A percentile compares a stretch with the other conserved stretches of the same genome.
These are phyloP conservation scores for Drechslerella coelobrocha DNA, from an alignment of 2,329 filamentous ascomycete genomes.

Conservation along the genomic window DNA sequence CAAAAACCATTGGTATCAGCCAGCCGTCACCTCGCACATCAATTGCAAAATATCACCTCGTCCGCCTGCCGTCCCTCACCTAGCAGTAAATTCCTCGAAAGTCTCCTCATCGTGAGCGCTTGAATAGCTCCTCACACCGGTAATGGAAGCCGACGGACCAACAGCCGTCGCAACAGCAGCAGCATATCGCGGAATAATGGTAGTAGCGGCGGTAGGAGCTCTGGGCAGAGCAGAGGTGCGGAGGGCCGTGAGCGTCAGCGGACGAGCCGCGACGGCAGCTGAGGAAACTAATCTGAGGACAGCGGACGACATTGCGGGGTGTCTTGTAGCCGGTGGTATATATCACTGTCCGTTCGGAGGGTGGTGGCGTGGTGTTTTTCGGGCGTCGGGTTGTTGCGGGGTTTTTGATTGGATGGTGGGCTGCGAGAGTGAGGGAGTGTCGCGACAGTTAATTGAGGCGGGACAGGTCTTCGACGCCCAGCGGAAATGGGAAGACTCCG, in stretches of 20 bases:
- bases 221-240: conserved; percentile 52
- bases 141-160: conserved; percentile 59
- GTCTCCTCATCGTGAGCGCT: conserved; percentile 86
- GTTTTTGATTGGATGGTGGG: conserved; percentile 31
- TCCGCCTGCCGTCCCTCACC: conserved; percentile 68
- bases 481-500: conserved; percentile 1
- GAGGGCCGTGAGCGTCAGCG: conserved; percentile 63
- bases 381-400: conserved; percentile 43
- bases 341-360: conserved; percentile 1
- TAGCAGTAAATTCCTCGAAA: conserved; percentile 97
- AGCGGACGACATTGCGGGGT: conserved; percentile 54
- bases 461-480: conserved; percentile 12
- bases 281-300: conserved; percentile 63
- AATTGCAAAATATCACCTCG: neutral
- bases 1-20: conserved; percentile 16
- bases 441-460: conserved; percentile 6
- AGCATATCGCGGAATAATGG: conserved; percentile 51
- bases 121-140: conserved; percentile 65
- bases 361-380: conserved; percentile 14
- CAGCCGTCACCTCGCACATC: neutral
- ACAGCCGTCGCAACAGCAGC: too few species aligned
- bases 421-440: neutral
- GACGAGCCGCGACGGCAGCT: conserved; percentile 64
- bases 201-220: conserved; percentile 18
- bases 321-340: conserved; percentile 8